Conservation (phyloP, 305 asterid genomes). For the Fraxinus greggii region DNA sequence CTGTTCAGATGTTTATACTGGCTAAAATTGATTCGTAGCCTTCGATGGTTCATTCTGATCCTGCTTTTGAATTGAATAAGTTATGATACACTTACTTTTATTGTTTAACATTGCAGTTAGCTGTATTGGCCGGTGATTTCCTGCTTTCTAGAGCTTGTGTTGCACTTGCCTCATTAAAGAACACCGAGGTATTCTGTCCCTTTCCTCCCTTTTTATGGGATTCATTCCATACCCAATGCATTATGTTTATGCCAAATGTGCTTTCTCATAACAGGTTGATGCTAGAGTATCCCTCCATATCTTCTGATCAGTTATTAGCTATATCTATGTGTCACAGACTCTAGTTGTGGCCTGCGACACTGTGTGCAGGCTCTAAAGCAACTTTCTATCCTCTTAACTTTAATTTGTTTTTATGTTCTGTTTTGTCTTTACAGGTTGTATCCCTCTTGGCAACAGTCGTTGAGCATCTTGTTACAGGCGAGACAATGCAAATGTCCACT, state of each 20-base stretch:
- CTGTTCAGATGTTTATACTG: background rate
- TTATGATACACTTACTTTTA: slow-evolving; percentile 8
- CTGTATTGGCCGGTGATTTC: slow-evolving; percentile 55
- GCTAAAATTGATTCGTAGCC: background rate
- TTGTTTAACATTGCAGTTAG: slow-evolving; percentile 35
- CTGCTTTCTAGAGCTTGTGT: slow-evolving; percentile 54
- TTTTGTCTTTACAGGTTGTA: slow-evolving; percentile 60
- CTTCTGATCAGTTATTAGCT: background rate
- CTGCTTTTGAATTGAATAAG: background rate
- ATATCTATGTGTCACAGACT: background rate
- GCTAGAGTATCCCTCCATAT: background rate
- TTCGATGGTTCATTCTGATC: background rate
- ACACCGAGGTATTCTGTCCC: slow-evolving; percentile 39
- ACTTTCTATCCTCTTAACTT: background rate
- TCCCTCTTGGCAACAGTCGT: slow-evolving; percentile 86
- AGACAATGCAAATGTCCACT: slow-evolving; percentile 95
- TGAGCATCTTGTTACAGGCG: slow-evolving; percentile 96
- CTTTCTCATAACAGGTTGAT: background rate
- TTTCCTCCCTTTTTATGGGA: background rate
- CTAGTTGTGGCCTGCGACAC: background rate
- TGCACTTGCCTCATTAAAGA: slow-evolving; percentile 50
- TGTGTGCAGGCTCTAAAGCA: background rate
- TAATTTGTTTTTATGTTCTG: background rate
- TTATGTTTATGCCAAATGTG: background rate
- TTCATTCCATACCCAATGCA: background rate